A percentile compares a stretch with the other conserved stretches of the same genome.
phyloP scores from a whole-genome alignment of 2,329 filamentous ascomycete species.

The Epicoccum sorghinum region DNA sequence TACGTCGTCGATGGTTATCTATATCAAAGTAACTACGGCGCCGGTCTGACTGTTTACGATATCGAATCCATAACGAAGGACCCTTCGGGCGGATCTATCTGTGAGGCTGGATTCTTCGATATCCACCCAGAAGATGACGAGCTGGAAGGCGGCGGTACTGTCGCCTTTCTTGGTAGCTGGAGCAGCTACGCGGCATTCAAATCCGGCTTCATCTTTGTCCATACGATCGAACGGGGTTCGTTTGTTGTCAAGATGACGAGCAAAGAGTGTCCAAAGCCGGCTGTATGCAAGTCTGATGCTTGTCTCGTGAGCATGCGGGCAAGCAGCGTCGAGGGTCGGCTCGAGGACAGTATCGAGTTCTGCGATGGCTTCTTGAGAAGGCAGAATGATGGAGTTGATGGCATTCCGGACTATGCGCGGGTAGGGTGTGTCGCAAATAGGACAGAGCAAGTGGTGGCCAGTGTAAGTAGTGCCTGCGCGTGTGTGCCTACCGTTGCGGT shows the following conservation, averaged over 20 bases:
- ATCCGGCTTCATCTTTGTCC: constrained; percentile 43
- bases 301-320: constrained; percentile 29
- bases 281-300: constrained; percentile 26
- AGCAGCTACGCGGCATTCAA: constrained; percentile 45
- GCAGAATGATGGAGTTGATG: constrained; percentile 21
- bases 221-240: constrained; percentile 45
- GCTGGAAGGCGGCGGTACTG: constrained; percentile 38
- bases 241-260: constrained; percentile 41
- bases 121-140: constrained; percentile 50
- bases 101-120: constrained; percentile 51
- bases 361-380: constrained; percentile 26
- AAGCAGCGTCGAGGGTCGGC: constrained; percentile 25
- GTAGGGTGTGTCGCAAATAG: constrained; percentile 19
- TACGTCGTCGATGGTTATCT: constrained; percentile 46
- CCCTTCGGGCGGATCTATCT: constrained; percentile 43
- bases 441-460: constrained; percentile 22
- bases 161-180: constrained; percentile 51
- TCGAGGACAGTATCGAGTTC: constrained; percentile 25
- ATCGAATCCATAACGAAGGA: constrained; percentile 46
- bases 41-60: constrained; percentile 47
- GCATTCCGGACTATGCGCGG: constrained; percentile 27
- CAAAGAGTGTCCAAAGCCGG: constrained; percentile 29
- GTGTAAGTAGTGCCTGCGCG: constrained; percentile 33
- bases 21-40: constrained; percentile 51
- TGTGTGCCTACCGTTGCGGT: constrained; percentile 32